Conservation (phyloP, 2,329 filamentous ascomycete species). For the Epichloe gansuensis region DNA sequence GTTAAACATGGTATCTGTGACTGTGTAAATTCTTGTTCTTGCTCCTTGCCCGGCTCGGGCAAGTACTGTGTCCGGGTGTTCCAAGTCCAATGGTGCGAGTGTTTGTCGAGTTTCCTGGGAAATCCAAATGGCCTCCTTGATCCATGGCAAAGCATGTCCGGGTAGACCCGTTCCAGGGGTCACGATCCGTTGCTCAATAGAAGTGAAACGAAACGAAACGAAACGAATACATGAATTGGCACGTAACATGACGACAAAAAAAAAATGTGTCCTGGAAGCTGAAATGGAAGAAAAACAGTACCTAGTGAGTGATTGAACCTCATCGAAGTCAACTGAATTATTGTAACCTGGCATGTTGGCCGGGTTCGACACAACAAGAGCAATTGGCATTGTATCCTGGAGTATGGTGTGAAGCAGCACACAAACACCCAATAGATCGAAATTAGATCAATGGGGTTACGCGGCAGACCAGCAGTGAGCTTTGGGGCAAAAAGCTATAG, state of each 20-base stretch:
- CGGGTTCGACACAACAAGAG: conserved; percentile 34
- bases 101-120: not conserved
- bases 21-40: not conserved
- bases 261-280: conserved; percentile 26
- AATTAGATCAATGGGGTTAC: conserved; percentile 3
- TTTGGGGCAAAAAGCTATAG: conserved; percentile 10
- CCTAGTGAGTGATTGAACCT: conserved; percentile 48
- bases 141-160: not conserved
- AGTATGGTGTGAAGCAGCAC: conserved; percentile 2
- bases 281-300: conserved; percentile 40
- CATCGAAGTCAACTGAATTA: conserved; percentile 40
- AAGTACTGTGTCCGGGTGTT: conserved; percentile 7
- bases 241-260: conserved; percentile 9
- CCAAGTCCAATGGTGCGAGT: not conserved
- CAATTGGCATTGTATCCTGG: conserved; percentile 30
- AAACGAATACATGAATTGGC: conserved; percentile 6
- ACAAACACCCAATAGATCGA: conserved; percentile 3
- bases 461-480: conserved; percentile 1
- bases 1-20: not conserved
- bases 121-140: not conserved
- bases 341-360: conserved; percentile 42
- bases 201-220: conserved; percentile 16
- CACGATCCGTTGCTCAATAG: conserved; percentile 2
- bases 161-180: not conserved
- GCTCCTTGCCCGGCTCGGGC: conserved; percentile 7